Evolutionary conservation across 2,329 filamentous ascomycete genomes (phyloP).

Genomic region (Rhexocercosporidium sp.): DNA sequence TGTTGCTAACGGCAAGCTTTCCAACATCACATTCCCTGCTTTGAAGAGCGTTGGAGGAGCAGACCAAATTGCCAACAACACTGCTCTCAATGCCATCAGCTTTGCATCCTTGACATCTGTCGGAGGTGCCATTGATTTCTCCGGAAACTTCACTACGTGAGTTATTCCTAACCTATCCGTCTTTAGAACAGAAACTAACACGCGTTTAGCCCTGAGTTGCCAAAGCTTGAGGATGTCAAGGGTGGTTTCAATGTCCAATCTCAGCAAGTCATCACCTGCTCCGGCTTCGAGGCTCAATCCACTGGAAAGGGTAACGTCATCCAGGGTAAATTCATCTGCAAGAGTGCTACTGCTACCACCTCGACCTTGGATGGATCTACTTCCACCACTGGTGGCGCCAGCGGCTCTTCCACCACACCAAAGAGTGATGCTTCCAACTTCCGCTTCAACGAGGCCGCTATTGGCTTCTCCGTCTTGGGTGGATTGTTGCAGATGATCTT

Average conservation of each 20-base stretch:
- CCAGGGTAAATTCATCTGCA: slow-evolving; percentile 53
- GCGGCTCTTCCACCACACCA: slow-evolving; percentile 32
- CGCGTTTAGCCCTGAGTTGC: slow-evolving; percentile 68
- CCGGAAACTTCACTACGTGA: slow-evolving; percentile 83
- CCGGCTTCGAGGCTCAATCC: slow-evolving; percentile 32
- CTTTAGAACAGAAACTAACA: background rate
- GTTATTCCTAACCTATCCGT: slow-evolving; percentile 45
- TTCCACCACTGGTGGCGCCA: slow-evolving; percentile 39
- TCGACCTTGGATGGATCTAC: slow-evolving; percentile 37
- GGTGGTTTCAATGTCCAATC: slow-evolving; percentile 69
- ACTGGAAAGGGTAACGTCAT: slow-evolving; percentile 46
- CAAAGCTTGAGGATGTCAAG: slow-evolving; percentile 68
- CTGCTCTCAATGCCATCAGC: slow-evolving; percentile 67
- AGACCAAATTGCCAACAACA: slow-evolving; percentile 91
- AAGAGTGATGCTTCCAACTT: slow-evolving; percentile 46
- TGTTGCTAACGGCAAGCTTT: slow-evolving; percentile 64
- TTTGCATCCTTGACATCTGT: slow-evolving; percentile 74
- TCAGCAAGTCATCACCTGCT: slow-evolving; percentile 37
- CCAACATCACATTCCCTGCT: slow-evolving; percentile 77
- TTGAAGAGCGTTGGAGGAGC: slow-evolving; percentile 76
- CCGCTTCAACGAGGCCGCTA: slow-evolving; percentile 43
- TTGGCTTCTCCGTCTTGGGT: slow-evolving; percentile 51
- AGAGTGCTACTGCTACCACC: slow-evolving; percentile 35
- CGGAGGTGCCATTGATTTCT: slow-evolving; percentile 81
- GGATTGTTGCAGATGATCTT: slow-evolving; percentile 51